Evolutionary conservation across 305 asterid species (phyloP).

Genomic region (Solanum aculeatissimum): DNA sequence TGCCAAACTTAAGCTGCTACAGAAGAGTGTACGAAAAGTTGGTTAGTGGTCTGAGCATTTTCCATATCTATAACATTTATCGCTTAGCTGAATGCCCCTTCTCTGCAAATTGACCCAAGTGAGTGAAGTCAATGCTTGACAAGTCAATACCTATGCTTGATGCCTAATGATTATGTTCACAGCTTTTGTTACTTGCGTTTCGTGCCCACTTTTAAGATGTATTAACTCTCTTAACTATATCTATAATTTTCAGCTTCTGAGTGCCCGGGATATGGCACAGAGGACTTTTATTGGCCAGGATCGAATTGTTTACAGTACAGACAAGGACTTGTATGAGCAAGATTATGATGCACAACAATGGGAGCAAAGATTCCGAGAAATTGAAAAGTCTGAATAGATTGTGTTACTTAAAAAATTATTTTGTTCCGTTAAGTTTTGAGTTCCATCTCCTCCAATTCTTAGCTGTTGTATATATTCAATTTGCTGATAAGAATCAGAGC

Average conservation of each 20-base stretch:
- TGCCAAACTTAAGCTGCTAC: background rate
- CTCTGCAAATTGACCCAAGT: background rate
- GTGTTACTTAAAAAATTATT: background rate
- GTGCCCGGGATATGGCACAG: conserved; percentile 95
- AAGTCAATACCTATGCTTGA: background rate
- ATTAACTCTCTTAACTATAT: background rate
- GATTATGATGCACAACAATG: conserved; percentile 66
- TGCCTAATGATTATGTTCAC: background rate
- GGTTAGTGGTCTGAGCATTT: background rate
- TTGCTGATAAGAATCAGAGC: background rate
- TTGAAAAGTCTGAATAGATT: conserved; percentile 29
- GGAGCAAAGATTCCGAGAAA: conserved; percentile 66
- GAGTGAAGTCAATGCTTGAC: background rate
- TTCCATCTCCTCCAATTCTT: background rate
- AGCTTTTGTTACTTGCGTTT: background rate
- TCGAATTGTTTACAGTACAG: conserved; percentile 76
- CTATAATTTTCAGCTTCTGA: conserved; percentile 47
- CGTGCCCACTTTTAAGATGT: background rate
- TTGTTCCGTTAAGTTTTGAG: background rate
- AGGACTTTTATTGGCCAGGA: conserved; percentile 76
- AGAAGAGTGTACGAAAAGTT: background rate
- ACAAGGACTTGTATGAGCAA: conserved; percentile 67
- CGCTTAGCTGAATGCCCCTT: background rate
- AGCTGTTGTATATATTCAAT: background rate
- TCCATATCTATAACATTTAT: background rate